These are phyloP conservation scores for Veloporphyrellus conicus DNA, from an alignment of 1,284 basidiomycete genomes.

Conservation along the genomic window DNA sequence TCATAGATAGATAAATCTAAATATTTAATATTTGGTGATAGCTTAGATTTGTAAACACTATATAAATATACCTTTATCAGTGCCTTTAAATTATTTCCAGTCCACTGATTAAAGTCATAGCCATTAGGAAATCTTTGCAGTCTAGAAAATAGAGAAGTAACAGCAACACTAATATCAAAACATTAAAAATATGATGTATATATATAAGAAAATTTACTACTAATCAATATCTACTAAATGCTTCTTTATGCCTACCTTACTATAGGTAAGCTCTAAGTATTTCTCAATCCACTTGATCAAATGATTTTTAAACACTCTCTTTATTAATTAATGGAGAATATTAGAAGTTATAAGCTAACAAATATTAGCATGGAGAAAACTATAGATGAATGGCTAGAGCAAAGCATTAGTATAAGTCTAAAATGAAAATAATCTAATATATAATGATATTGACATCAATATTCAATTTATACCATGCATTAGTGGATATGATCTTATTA, in stretches of 20 bases:
- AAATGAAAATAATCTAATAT: too few relatives aligned
- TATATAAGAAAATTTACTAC: slow-evolving; percentile 1
- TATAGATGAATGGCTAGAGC: slow-evolving; percentile 6
- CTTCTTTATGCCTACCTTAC: slow-evolving; percentile 1
- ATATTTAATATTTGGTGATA: too few relatives aligned
- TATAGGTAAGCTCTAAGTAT: slow-evolving; percentile 2
- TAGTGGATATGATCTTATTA: not conserved
- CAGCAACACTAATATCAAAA: slow-evolving; percentile 4
- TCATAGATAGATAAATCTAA: slow-evolving; percentile 2
- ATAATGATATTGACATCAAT: not conserved
- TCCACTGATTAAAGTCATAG: slow-evolving; percentile 15
- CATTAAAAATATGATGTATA: not conserved
- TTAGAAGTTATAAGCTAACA: slow-evolving; percentile 3
- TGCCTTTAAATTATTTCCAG: slow-evolving; percentile 16
- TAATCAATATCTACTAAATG: slow-evolving; percentile 12
- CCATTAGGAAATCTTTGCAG: slow-evolving; percentile 13
- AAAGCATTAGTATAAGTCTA: too few relatives aligned
- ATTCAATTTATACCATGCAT: not conserved
- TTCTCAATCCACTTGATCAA: slow-evolving; percentile 11
- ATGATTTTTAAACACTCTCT: slow-evolving; percentile 6
- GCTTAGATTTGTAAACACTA: too few relatives aligned
- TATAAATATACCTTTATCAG: slow-evolving; percentile 19
- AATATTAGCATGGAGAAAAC: slow-evolving; percentile 14
- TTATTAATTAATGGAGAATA: slow-evolving; percentile 12
- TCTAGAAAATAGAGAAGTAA: slow-evolving; percentile 7